Conservation (phyloP, 257 asterid genomes). For the Schizonepeta tenuifolia region DNA sequence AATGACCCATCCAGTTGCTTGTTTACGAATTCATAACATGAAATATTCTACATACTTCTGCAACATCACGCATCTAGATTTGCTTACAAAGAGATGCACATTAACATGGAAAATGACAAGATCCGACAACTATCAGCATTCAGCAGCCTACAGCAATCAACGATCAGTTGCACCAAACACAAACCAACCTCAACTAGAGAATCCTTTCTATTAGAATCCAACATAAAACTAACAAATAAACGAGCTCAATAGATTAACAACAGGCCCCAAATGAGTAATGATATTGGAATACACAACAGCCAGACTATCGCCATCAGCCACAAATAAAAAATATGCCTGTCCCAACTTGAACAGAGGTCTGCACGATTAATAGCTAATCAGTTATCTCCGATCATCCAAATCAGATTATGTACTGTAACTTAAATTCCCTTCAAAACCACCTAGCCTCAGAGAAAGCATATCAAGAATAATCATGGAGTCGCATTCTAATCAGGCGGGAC, state of each 20-base stretch:
- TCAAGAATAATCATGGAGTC: background rate
- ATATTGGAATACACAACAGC: too few species aligned
- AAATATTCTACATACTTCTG: background rate
- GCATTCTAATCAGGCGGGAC: background rate
- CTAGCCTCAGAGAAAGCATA: background rate
- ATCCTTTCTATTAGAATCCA: background rate
- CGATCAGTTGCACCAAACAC: background rate
- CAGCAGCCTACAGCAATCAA: background rate
- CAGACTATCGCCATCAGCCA: background rate
- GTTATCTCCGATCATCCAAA: background rate
- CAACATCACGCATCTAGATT: background rate
- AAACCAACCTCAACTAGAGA: background rate
- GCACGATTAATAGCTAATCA: background rate
- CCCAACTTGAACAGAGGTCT: background rate
- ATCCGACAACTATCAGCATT: too few species aligned
- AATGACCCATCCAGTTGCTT: too few species aligned
- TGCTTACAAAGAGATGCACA: background rate
- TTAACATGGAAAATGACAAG: too few species aligned
- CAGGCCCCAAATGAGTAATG: background rate
- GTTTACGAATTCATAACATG: background rate
- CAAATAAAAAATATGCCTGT: background rate
- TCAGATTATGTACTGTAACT: background rate
- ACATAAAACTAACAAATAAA: background rate
- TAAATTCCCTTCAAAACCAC: background rate
- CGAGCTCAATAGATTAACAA: background rate